Percentiles rank a stretch among this genome's conserved stretches.
These are phyloP conservation scores for Neofusicoccum parvum DNA, from an alignment of 2,329 filamentous ascomycete genomes.

Conservation along the genomic window DNA sequence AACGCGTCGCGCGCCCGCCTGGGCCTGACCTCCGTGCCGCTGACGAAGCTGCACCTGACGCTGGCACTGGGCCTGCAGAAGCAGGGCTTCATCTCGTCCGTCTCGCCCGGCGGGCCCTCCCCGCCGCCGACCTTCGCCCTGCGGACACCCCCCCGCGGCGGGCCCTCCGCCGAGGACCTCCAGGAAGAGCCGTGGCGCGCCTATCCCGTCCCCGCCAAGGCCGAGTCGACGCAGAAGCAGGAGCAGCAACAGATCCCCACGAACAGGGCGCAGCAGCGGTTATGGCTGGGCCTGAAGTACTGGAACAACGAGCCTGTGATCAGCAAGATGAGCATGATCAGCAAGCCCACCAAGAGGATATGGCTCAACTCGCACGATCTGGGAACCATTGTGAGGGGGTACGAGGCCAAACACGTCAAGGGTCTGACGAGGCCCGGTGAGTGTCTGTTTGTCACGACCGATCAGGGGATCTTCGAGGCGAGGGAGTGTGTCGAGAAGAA, in stretches of 20 bases:
- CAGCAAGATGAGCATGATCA: conserved; percentile 65
- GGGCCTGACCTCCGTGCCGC: conserved; percentile 79
- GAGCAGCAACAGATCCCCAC: conserved; percentile 30
- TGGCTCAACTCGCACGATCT: conserved; percentile 66
- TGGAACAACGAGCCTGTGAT: conserved; percentile 81
- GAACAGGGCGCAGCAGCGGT: conserved; percentile 72
- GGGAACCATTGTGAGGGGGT: conserved; percentile 67
- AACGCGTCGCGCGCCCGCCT: conserved; percentile 85
- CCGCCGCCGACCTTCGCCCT: conserved; percentile 40
- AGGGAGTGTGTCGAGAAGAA: conserved; percentile 80
- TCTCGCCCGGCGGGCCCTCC: conserved; percentile 70
- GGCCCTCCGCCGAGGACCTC: conserved; percentile 32
- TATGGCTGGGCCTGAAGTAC: conserved; percentile 93
- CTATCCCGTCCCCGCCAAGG: conserved; percentile 42
- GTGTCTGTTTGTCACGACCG: conserved; percentile 77
- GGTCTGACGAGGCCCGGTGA: conserved; percentile 78
- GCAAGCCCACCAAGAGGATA: conserved; percentile 73
- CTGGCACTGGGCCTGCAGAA: conserved; percentile 78
- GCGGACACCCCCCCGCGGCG: not conserved
- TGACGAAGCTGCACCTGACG: conserved; percentile 77
- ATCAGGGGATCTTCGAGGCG: conserved; percentile 75
- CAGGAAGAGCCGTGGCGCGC: conserved; percentile 46
- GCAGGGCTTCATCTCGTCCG: conserved; percentile 77
- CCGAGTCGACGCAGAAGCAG: conserved; percentile 30
- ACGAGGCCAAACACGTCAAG: conserved; percentile 66